These are phyloP conservation scores for Candolleomyces aberdarensis DNA, from an alignment of 768 basidiomycete genomes.

Conservation along the genomic window DNA sequence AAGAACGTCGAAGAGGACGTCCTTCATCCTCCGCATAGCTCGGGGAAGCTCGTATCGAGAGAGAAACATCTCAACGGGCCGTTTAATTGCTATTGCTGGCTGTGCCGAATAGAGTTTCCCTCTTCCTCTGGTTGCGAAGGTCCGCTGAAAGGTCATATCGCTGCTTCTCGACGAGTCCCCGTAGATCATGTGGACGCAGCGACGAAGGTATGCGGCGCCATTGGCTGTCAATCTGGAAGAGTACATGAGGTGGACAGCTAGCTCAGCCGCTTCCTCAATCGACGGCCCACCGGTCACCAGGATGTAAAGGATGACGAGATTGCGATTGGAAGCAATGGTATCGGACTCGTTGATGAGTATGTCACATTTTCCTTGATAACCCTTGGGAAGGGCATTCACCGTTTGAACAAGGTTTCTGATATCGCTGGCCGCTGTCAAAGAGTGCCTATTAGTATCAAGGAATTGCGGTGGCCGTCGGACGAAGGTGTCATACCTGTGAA, in stretches of 20 bases:
- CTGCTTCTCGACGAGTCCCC: slow-evolving; percentile 25
- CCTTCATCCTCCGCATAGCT: slow-evolving; percentile 25
- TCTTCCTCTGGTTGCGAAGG: slow-evolving; percentile 29
- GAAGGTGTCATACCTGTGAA: slow-evolving; percentile 23
- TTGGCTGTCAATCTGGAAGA: slow-evolving; percentile 33
- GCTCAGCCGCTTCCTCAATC: slow-evolving; percentile 39
- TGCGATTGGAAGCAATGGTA: slow-evolving; percentile 34
- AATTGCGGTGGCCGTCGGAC: not conserved
- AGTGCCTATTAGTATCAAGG: not conserved
- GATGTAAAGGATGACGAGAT: slow-evolving; percentile 36
- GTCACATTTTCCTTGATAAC: slow-evolving; percentile 34
- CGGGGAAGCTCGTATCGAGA: slow-evolving; percentile 26
- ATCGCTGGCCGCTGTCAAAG: slow-evolving; percentile 27
- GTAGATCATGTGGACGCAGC: slow-evolving; percentile 34
- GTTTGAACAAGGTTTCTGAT: slow-evolving; percentile 33
- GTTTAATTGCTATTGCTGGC: slow-evolving; percentile 32
- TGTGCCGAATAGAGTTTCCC: slow-evolving; percentile 37
- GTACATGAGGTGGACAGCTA: slow-evolving; percentile 41
- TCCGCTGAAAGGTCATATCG: slow-evolving; percentile 35
- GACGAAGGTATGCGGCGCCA: slow-evolving; percentile 31
- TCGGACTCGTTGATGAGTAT: slow-evolving; percentile 38
- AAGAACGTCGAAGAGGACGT: slow-evolving; percentile 31
- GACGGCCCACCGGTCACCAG: slow-evolving; percentile 37
- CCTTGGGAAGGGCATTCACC: slow-evolving; percentile 34
- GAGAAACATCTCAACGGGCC: slow-evolving; percentile 36